Percentiles rank a stretch among this genome's conserved stretches.
Evolutionary conservation across 192 early-diverging fungal species (phyloP).

Genomic region (Geranomyces variabilis): DNA sequence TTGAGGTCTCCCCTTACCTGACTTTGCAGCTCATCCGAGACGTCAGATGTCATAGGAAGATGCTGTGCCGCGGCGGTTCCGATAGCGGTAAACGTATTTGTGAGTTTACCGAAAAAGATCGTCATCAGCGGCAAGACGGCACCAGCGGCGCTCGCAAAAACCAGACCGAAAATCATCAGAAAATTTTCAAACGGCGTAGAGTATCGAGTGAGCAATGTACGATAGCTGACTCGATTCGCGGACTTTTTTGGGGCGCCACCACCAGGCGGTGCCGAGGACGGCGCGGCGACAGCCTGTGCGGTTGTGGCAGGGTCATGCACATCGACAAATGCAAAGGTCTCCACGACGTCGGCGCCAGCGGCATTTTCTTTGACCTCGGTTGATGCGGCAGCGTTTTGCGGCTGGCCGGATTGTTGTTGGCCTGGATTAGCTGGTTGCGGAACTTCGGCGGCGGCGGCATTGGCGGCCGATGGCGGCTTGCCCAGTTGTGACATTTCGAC

Average conservation of each 20-base stretch:
- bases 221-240: slow-evolving; percentile 9
- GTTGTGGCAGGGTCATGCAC: slow-evolving; percentile 7
- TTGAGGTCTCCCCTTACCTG: too few species aligned
- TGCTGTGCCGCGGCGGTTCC: neutral
- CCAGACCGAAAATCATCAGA: slow-evolving; percentile 49
- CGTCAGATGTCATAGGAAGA: neutral
- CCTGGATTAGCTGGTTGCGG: too few species aligned
- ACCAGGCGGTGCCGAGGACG: neutral
- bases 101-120: slow-evolving; percentile 47
- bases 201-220: slow-evolving; percentile 65
- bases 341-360: neutral
- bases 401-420: too few species aligned
- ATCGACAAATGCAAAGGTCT: slow-evolving; percentile 15
- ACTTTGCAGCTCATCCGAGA: slow-evolving; percentile 5
- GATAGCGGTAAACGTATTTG: slow-evolving; percentile 22
- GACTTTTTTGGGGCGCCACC: neutral
- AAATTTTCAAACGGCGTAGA: slow-evolving; percentile 60
- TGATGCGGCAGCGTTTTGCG: too few species aligned
- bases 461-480: too few species aligned
- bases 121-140: slow-evolving; percentile 40
- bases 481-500: too few species aligned
- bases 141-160: slow-evolving; percentile 29
- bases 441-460: too few species aligned
- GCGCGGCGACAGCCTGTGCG: neutral
- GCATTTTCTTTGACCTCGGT: too few species aligned